These are phyloP conservation scores for Dothideomycetes sp. DNA, from an alignment of 2,329 filamentous ascomycete species.

Conservation along the genomic window DNA sequence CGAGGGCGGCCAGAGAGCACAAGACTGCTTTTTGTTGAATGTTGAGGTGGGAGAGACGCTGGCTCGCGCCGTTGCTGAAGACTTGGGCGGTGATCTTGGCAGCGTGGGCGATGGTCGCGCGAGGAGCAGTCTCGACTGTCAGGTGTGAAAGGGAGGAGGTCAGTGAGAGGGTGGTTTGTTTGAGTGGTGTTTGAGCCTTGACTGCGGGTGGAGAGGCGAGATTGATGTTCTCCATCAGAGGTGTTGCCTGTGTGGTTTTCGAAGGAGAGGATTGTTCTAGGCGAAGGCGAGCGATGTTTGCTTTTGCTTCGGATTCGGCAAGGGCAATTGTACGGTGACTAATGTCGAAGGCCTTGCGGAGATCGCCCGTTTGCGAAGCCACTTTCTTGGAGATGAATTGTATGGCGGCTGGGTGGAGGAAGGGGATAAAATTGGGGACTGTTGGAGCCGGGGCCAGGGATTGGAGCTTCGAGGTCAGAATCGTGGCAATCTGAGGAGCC, in stretches of 20 bases:
- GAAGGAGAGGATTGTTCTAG: slow-evolving; percentile 30
- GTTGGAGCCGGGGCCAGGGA: slow-evolving; percentile 37
- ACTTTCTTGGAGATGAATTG: slow-evolving; percentile 93
- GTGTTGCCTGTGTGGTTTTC: slow-evolving; percentile 48
- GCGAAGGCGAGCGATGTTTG: slow-evolving; percentile 47
- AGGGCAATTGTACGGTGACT: slow-evolving; percentile 81
- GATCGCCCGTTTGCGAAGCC: slow-evolving; percentile 82
- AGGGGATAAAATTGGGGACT: slow-evolving; percentile 57
- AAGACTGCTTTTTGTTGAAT: slow-evolving; percentile 93
- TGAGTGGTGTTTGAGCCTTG: slow-evolving; percentile 37
- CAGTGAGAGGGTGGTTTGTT: slow-evolving; percentile 19
- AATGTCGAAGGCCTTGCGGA: slow-evolving; percentile 92
- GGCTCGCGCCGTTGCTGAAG: slow-evolving; percentile 78
- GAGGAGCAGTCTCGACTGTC: slow-evolving; percentile 69
- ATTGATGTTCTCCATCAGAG: slow-evolving; percentile 74
- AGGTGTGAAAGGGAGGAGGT: slow-evolving; percentile 27
- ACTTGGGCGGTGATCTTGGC: slow-evolving; percentile 82
- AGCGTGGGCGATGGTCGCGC: slow-evolving; percentile 80
- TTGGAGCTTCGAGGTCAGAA: slow-evolving; percentile 78
- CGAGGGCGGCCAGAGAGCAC: slow-evolving; percentile 78
- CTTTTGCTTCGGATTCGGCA: slow-evolving; percentile 72
- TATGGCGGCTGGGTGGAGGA: slow-evolving; percentile 87
- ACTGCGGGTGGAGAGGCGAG: slow-evolving; percentile 44
- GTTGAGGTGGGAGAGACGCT: slow-evolving; percentile 78
- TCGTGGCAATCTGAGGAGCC: slow-evolving; percentile 72